Percentiles rank a stretch among this genome's conserved stretches.
Evolutionary conservation across 768 basidiomycete genomes (phyloP).

Genomic region (Agrocybe chaxingu): DNA sequence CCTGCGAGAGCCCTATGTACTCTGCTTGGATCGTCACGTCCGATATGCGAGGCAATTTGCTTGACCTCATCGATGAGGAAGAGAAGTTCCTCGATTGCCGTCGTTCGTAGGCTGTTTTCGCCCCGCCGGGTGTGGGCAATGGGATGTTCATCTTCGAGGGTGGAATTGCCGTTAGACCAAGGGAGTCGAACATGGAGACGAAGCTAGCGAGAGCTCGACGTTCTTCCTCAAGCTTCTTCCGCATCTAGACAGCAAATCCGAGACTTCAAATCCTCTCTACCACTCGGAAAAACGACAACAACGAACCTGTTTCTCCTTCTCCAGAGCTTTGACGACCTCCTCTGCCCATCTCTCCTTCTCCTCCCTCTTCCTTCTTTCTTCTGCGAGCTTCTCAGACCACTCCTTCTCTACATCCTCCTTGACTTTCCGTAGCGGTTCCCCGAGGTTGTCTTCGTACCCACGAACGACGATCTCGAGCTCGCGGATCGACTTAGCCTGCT

Average conservation of each 20-base stretch:
- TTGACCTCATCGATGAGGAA: constrained; percentile 11
- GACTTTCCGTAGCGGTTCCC: constrained; percentile 62
- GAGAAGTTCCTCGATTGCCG: constrained; percentile 23
- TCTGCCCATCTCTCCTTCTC: constrained; percentile 73
- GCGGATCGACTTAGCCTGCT: constrained; percentile 71
- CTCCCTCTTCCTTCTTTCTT: constrained; percentile 55
- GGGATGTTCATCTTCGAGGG: constrained; percentile 43
- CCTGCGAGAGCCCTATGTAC: constrained; percentile 17
- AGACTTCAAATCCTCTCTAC: background rate
- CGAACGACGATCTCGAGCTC: constrained; percentile 72
- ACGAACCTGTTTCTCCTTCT: constrained; percentile 72
- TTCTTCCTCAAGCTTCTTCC: constrained; percentile 72
- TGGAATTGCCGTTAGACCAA: constrained; percentile 44
- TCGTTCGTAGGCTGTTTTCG: constrained; percentile 46
- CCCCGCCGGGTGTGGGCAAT: constrained; percentile 51
- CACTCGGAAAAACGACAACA: background rate
- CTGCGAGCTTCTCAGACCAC: constrained; percentile 59
- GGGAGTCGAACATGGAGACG: constrained; percentile 77
- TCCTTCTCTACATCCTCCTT: constrained; percentile 75
- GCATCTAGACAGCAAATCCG: constrained; percentile 31
- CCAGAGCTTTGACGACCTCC: constrained; percentile 71
- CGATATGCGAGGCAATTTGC: constrained; percentile 22
- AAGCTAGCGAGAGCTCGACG: constrained; percentile 76
- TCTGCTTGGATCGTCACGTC: constrained; percentile 17
- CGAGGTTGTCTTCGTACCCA: constrained; percentile 72